These are phyloP conservation scores for Cyphellophora attinorum DNA, from an alignment of 2,329 filamentous ascomycete species.

Conservation along the genomic window DNA sequence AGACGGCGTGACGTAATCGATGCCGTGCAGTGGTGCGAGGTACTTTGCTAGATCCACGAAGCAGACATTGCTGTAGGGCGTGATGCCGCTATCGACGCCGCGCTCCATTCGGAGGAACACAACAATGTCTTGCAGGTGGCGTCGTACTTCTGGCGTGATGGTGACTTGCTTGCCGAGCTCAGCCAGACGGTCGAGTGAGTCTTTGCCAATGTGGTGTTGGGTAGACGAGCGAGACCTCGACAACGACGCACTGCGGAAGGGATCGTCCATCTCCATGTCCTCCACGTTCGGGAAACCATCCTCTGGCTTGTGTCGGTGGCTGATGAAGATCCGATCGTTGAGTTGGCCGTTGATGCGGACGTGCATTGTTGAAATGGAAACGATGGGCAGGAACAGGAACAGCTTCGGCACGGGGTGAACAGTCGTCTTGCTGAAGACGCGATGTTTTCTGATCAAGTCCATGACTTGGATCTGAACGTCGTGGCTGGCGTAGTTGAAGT, in stretches of 20 bases:
- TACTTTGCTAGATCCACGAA: constrained; percentile 60
- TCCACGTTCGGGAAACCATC: constrained; percentile 71
- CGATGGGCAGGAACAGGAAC: constrained; percentile 72
- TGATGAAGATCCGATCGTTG: constrained; percentile 81
- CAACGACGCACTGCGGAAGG: background rate
- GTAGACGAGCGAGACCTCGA: constrained; percentile 8
- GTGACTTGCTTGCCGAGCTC: constrained; percentile 49
- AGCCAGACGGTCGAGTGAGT: constrained; percentile 47
- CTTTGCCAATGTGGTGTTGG: constrained; percentile 22
- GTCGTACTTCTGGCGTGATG: constrained; percentile 65
- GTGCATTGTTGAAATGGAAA: constrained; percentile 31
- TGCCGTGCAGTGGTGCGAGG: constrained; percentile 70
- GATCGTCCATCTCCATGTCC: constrained; percentile 32
- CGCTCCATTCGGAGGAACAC: constrained; percentile 82
- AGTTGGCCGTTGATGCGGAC: constrained; percentile 31
- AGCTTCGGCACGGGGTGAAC: constrained; percentile 65
- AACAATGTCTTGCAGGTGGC: constrained; percentile 80
- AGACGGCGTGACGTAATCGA: constrained; percentile 74
- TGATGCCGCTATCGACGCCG: constrained; percentile 68
- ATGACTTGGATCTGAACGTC: constrained; percentile 73
- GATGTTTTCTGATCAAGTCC: constrained; percentile 67
- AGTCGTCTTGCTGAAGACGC: constrained; percentile 66
- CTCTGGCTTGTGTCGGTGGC: constrained; percentile 66
- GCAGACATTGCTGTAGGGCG: constrained; percentile 68
- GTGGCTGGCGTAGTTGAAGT: constrained; percentile 64